Evolutionary conservation across 805 yeast species (phyloP).

Genomic region (Hanseniaspora pseudoguilliermondii): DNA sequence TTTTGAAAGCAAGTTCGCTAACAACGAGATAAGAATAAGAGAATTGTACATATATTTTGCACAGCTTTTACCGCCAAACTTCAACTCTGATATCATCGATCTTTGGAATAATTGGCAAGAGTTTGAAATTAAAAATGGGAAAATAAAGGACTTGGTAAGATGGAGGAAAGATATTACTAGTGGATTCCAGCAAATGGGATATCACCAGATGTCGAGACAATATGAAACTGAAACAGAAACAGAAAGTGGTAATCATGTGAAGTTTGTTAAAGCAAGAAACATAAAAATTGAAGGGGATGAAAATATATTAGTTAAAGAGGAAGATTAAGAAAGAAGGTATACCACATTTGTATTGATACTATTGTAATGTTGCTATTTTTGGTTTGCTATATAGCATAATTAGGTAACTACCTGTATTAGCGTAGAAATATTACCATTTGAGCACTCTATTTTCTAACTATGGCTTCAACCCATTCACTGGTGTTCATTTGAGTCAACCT

Average conservation of each 20-base stretch:
- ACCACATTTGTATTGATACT: no score
- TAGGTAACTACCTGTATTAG: no score
- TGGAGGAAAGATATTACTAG: background rate
- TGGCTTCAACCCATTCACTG: constrained; percentile 68
- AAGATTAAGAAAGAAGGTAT: background rate
- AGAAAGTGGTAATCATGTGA: constrained; percentile 43
- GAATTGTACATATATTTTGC: constrained; percentile 4
- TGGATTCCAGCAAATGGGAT: constrained; percentile 1
- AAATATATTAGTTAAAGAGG: background rate
- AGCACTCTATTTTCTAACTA: constrained; percentile 1
- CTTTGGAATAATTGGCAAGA: constrained; percentile 62
- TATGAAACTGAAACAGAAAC: constrained; percentile 31
- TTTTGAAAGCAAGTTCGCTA: background rate
- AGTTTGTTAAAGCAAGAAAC: constrained; percentile 9
- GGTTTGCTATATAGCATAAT: no score
- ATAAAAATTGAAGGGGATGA: background rate
- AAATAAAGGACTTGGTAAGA: constrained; percentile 31
- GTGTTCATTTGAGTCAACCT: constrained; percentile 90
- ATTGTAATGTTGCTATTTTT: no score
- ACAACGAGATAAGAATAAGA: constrained; percentile 1
- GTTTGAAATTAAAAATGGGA: constrained; percentile 63
- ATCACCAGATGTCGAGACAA: background rate
- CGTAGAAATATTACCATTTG: background rate
- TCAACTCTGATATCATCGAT: background rate
- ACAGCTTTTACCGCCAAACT: constrained; percentile 14